A percentile compares a stretch with the other conserved stretches of the same genome.
Conservation (phyloP, 768 basidiomycete species). For the Serendipita vermifera region DNA sequence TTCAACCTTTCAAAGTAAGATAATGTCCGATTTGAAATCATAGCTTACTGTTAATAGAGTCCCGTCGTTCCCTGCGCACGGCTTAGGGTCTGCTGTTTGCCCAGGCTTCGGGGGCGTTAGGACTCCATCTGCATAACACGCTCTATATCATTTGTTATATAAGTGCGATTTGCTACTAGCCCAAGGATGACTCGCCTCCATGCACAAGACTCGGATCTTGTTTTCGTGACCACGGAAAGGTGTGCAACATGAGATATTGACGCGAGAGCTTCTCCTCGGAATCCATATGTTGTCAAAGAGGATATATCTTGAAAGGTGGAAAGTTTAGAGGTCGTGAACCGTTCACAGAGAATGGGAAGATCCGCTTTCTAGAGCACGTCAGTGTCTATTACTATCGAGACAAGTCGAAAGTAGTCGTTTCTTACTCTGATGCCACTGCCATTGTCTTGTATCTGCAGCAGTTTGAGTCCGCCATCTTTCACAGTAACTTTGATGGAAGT, state of each 20-base stretch:
- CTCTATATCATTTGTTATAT: constrained; percentile 35
- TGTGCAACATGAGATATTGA: constrained; percentile 91
- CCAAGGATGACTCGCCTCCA: constrained; percentile 89
- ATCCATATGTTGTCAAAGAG: constrained; percentile 82
- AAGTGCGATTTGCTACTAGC: no score
- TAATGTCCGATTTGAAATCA: not conserved
- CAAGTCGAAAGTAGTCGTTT: constrained; percentile 11
- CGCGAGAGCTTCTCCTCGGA: constrained; percentile 92
- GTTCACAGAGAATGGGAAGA: constrained; percentile 78
- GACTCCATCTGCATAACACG: constrained; percentile 65
- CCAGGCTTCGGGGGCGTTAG: constrained; percentile 61
- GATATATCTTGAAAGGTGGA: constrained; percentile 75
- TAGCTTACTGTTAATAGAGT: constrained; percentile 65
- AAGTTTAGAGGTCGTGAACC: constrained; percentile 93
- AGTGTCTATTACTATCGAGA: not conserved
- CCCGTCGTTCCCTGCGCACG: constrained; percentile 89
- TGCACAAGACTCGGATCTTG: constrained; percentile 63
- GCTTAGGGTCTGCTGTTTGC: constrained; percentile 61
- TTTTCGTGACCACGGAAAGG: constrained; percentile 83
- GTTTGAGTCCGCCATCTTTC: constrained; percentile 92
- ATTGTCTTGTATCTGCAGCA: constrained; percentile 93
- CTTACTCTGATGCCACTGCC: constrained; percentile 85
- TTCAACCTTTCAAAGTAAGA: constrained; percentile 52
- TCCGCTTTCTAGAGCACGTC: constrained; percentile 55
- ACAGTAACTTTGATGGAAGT: constrained; percentile 76